phyloP scores from a whole-genome alignment of 2,329 filamentous ascomycete species.

The Chalara sp. region DNA sequence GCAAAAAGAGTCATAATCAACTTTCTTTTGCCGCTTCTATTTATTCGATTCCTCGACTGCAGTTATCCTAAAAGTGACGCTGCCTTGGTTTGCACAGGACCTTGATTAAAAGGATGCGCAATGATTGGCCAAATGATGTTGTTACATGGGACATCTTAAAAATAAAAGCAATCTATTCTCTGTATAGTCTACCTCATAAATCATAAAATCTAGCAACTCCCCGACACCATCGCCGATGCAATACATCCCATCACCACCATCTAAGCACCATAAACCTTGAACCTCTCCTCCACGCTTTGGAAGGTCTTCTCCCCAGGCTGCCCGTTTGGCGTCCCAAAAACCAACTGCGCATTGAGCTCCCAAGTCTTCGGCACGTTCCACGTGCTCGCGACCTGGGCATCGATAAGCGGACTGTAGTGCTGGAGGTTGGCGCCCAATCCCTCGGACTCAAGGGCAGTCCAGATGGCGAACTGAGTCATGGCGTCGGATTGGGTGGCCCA shows the following conservation, averaged over 20 bases:
- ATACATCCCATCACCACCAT: background rate
- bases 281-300: conserved; percentile 56
- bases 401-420: conserved; percentile 86
- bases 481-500: conserved; percentile 73
- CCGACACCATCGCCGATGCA: too few relatives aligned
- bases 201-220: too few relatives aligned
- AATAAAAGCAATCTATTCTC: too few relatives aligned
- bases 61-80: too few relatives aligned
- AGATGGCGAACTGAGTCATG: conserved; percentile 77
- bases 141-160: too few relatives aligned
- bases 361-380: conserved; percentile 69
- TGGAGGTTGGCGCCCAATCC: conserved; percentile 85
- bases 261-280: conserved; percentile 53
- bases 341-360: conserved; percentile 76
- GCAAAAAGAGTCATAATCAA: too few relatives aligned
- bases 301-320: conserved; percentile 57
- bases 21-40: too few relatives aligned
- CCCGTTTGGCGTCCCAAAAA: conserved; percentile 62
- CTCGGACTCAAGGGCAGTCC: conserved; percentile 77
- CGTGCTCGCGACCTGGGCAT: conserved; percentile 57
- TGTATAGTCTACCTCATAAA: too few relatives aligned
- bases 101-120: too few relatives aligned
- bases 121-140: too few relatives aligned
- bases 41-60: too few relatives aligned
- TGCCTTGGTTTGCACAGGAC: too few relatives aligned